These are phyloP conservation scores for Cinnamomum chago DNA, from an alignment of 164 flowering plant genomes.

Conservation along the genomic window DNA sequence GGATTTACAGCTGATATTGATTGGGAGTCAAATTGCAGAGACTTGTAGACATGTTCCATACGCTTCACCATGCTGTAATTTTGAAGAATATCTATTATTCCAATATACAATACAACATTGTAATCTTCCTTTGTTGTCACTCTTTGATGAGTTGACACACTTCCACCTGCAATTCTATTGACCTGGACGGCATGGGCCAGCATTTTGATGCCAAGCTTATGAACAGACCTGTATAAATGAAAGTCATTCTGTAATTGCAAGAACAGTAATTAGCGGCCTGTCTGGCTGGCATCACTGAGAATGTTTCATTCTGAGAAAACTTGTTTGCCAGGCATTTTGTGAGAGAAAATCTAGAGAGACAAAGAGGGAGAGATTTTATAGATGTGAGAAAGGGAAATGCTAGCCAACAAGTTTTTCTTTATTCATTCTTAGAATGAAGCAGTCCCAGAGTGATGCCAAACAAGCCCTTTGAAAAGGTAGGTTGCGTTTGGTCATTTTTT, in stretches of 20 bases:
- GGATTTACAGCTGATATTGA: slow-evolving; percentile 42
- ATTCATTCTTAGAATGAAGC: no score
- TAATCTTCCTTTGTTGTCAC: slow-evolving; percentile 3
- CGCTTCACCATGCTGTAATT: slow-evolving; percentile 35
- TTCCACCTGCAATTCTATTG: slow-evolving; percentile 7
- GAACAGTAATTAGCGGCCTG: not conserved
- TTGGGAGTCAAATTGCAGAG: slow-evolving; percentile 29
- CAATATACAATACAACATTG: slow-evolving; percentile 33
- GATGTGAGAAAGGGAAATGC: not conserved
- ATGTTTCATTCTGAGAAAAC: not conserved
- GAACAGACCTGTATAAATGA: slow-evolving; percentile 17
- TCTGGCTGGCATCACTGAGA: not conserved
- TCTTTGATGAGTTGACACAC: not conserved
- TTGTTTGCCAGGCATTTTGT: not conserved
- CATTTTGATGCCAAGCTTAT: slow-evolving; percentile 27
- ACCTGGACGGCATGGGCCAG: slow-evolving; percentile 29
- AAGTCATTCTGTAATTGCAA: not conserved
- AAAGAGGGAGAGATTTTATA: no score
- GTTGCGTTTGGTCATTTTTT: no score
- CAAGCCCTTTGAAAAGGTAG: no score
- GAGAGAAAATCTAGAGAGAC: no score
- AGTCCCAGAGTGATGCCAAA: no score
- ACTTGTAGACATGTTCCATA: slow-evolving; percentile 40
- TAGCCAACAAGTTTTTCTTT: not conserved
- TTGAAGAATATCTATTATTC: slow-evolving; percentile 43